These are phyloP conservation scores for Xylariaceae sp. DNA, from an alignment of 2,329 filamentous ascomycete genomes.

Conservation along the genomic window DNA sequence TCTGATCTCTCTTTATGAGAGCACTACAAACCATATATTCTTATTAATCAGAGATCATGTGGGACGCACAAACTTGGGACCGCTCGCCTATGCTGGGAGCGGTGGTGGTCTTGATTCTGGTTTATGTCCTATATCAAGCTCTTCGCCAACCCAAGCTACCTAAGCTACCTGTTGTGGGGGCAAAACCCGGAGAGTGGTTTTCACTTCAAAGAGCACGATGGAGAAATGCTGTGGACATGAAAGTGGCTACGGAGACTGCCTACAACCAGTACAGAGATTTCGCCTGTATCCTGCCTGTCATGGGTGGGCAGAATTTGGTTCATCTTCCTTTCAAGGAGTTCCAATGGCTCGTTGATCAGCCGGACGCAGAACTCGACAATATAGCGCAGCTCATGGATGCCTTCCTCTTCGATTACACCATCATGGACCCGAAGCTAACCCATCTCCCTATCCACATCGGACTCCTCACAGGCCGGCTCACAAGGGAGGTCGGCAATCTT, in stretches of 20 bases:
- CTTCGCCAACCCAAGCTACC: conserved; percentile 36
- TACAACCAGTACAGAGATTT: conserved; percentile 36
- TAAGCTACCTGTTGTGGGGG: conserved; percentile 42
- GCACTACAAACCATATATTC: no score
- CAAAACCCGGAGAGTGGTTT: conserved; percentile 45
- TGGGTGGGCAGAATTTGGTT: conserved; percentile 32
- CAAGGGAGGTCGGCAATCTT: conserved; percentile 42
- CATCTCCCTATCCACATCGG: conserved; percentile 36
- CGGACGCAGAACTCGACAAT: conserved; percentile 38
- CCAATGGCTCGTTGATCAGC: conserved; percentile 44
- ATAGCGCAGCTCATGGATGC: conserved; percentile 30
- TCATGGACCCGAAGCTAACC: conserved; percentile 34
- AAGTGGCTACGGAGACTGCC: conserved; percentile 34
- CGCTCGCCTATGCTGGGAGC: background rate
- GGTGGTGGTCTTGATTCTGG: conserved; percentile 1
- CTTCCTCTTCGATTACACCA: conserved; percentile 39
- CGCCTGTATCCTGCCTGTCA: conserved; percentile 39
- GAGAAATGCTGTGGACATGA: conserved; percentile 42
- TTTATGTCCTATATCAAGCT: conserved; percentile 32
- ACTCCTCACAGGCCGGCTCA: conserved; percentile 39
- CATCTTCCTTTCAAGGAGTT: conserved; percentile 39
- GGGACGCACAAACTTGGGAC: background rate
- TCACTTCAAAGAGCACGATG: conserved; percentile 39
- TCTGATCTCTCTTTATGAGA: no score
- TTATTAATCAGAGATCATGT: background rate